Base-by-base conservation (phyloP, 1,284 basidiomycete genomes). In the Cystobasidium pallidum region DNA sequence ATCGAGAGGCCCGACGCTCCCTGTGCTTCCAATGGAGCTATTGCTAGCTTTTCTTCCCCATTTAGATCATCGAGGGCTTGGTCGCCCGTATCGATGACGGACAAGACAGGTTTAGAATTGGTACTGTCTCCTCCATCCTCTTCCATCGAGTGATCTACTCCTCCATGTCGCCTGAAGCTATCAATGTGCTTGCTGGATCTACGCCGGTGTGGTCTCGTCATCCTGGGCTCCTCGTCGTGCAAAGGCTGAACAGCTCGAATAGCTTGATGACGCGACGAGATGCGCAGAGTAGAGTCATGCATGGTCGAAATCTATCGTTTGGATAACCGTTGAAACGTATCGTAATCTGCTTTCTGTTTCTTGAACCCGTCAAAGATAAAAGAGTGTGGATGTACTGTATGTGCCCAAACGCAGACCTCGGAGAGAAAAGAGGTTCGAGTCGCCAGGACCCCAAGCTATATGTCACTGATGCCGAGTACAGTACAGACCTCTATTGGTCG, bases 41-140 rank as follows among this genome's bases (percentile, higher is more conserved):
- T 36, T n/a, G 54, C 54, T n/a, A 57, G 24, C 13, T 19, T 36
- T 11, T 57, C n/a, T 34, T 57, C 54, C 17, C 32, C 30, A 57
- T 36, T 36, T 36, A 24, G 24, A 36, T 36, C 3, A n/a, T 45
- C 15, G 15, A 15, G 15, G 39, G 39, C 8, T 15, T 41, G 39
- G 43, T 39, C 36, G 36, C 43, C 43, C 15, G 54, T 32, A 34
- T 57, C 54, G 32, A 57, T 51, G 24, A 51, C 49, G 2, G 49
- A 51, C 21, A 26, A 51, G 26, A 6, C 49, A 10, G 8, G 24
- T 24, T 8, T n/a, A n/a, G 6, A 21, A 47, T 13, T 13, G 19
- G n/a, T 15, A 24, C n/a, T 51, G 26, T 24, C 26, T n/a, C 15
- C 49, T 6, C 4, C 49, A 24, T 51, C 24, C 7, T 28, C 24